Conservation (phyloP, 2,329 filamentous ascomycete genomes). For the Endocalyx cinctus region DNA sequence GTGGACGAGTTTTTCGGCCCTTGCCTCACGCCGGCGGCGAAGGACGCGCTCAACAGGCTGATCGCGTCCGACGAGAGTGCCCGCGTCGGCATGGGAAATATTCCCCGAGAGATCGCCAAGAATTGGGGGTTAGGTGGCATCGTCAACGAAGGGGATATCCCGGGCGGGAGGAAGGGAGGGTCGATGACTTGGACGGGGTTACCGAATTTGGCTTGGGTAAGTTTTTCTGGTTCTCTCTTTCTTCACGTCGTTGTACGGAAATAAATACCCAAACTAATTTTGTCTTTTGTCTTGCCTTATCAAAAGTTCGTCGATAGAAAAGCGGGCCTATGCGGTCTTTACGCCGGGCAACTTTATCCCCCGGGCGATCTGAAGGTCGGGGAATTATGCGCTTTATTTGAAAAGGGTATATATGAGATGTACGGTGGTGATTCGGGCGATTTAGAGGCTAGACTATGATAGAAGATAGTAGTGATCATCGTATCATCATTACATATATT, state of each 20-base stretch:
- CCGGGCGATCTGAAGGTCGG: constrained; percentile 10
- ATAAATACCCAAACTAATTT: constrained; percentile 5
- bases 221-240: background rate
- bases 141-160: constrained; percentile 14
- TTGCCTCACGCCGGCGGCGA: constrained; percentile 12
- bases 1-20: constrained; percentile 15
- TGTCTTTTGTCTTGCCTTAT: too few species aligned
- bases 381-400: constrained; percentile 11
- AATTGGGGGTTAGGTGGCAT: constrained; percentile 15
- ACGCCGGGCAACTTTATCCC: constrained; percentile 14
- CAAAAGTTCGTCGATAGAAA: constrained; percentile 16
- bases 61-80: constrained; percentile 8
- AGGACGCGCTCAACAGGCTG: constrained; percentile 8
- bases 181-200: constrained; percentile 16
- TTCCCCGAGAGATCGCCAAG: constrained; percentile 7
- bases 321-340: constrained; percentile 13
- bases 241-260: background rate
- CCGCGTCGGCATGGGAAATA: constrained; percentile 13
- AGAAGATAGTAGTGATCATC: too few species aligned
- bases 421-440: too few species aligned
- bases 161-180: constrained; percentile 13
- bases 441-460: too few species aligned
- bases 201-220: constrained; percentile 15
- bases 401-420: constrained; percentile 14
- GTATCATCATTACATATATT: too few species aligned